Percentiles rank a stretch among this genome's conserved stretches.
Evolutionary conservation across 2,329 filamentous ascomycete species (phyloP).

Genomic region (Hypoxylon sp.): DNA sequence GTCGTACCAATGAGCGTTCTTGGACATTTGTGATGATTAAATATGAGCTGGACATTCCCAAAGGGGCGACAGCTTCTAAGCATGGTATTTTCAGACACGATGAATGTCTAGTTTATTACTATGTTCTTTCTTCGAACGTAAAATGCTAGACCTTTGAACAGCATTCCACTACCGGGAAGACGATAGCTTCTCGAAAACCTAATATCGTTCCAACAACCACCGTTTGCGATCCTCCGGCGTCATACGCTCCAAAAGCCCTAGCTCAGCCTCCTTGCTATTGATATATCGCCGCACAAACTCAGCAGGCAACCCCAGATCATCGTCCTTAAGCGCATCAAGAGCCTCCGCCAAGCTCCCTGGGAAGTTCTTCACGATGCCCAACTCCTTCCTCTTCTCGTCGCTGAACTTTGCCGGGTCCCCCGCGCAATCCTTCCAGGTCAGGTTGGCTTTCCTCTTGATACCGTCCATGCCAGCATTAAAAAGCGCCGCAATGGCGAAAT

Average conservation of each 20-base stretch:
- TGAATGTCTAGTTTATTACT: neutral
- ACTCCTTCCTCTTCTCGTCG: conserved; percentile 61
- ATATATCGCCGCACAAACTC: conserved; percentile 70
- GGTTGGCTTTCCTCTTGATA: conserved; percentile 59
- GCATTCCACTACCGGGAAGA: neutral
- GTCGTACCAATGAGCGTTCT: neutral
- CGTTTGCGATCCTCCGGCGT: conserved; percentile 61
- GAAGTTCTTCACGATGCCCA: conserved; percentile 69
- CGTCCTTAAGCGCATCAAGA: conserved; percentile 64
- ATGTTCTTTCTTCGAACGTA: neutral
- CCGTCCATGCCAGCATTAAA: conserved; percentile 73
- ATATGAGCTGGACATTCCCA: neutral
- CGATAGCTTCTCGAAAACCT: neutral
- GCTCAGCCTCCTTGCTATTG: conserved; percentile 72
- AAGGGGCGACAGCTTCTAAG: neutral
- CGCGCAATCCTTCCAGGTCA: conserved; percentile 68
- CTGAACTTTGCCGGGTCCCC: conserved; percentile 68
- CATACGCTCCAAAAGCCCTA: conserved; percentile 66
- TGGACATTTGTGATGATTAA: neutral
- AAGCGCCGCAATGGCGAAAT: conserved; percentile 75
- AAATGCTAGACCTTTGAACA: neutral
- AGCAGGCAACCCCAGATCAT: conserved; percentile 65
- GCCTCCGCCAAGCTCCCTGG: conserved; percentile 70
- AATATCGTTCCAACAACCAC: conserved; percentile 79
- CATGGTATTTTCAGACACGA: neutral